Evolutionary conservation across 2,329 filamentous ascomycete genomes (phyloP).

Genomic region (Metarhizium robertsii): DNA sequence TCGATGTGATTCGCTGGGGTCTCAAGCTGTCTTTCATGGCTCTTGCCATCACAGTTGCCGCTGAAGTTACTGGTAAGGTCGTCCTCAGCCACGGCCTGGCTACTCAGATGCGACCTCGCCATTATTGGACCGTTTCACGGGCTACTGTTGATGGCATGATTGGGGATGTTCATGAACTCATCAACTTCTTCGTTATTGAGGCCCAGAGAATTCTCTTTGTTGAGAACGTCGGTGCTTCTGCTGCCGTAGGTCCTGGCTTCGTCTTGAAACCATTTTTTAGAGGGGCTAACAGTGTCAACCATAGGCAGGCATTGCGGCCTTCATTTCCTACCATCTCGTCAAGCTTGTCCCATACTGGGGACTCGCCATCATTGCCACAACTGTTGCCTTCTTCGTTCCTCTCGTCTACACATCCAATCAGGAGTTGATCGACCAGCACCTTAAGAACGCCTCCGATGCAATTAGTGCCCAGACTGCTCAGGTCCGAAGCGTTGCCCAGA

Average conservation of each 20-base stretch:
- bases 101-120: slow-evolving; percentile 56
- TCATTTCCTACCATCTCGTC: slow-evolving; percentile 58
- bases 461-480: slow-evolving; percentile 55
- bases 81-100: slow-evolving; percentile 52
- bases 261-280: slow-evolving; percentile 6
- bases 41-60: slow-evolving; percentile 49
- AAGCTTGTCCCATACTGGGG: slow-evolving; percentile 65
- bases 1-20: slow-evolving; percentile 55
- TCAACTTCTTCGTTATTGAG: slow-evolving; percentile 67
- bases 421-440: slow-evolving; percentile 57
- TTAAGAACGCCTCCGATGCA: slow-evolving; percentile 47
- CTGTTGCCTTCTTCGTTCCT: slow-evolving; percentile 51
- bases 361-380: slow-evolving; percentile 50
- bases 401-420: slow-evolving; percentile 59
- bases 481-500: slow-evolving; percentile 50
- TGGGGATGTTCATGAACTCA: slow-evolving; percentile 56
- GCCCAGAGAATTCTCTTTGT: slow-evolving; percentile 58
- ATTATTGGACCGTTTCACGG: slow-evolving; percentile 57
- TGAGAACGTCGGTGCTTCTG: slow-evolving; percentile 54
- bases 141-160: slow-evolving; percentile 52
- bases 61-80: slow-evolving; percentile 52
- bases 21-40: slow-evolving; percentile 58
- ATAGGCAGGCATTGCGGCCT: slow-evolving; percentile 50
- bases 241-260: slow-evolving; percentile 38
- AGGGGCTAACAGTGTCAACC: slow-evolving; percentile 10